Conservation (phyloP, 768 basidiomycete species). For the Thelephora aurantiotincta region DNA sequence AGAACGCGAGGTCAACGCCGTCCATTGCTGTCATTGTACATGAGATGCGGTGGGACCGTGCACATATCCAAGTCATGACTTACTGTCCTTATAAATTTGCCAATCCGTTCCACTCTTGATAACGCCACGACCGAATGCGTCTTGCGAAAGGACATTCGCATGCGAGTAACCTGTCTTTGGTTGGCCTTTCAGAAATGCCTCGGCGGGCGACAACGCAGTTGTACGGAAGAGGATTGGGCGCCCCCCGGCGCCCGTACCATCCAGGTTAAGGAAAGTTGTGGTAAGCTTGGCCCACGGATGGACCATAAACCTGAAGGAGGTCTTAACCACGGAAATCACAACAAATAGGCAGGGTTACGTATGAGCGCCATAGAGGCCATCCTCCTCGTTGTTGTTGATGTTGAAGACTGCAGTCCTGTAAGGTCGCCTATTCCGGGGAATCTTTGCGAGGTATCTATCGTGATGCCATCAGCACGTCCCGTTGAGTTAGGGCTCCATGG, state of each 20-base stretch:
- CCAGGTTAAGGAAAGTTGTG: slow-evolving; percentile 64
- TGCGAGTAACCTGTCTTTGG: slow-evolving; percentile 19
- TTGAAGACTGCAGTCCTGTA: slow-evolving; percentile 63
- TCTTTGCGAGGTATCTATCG: slow-evolving; percentile 16
- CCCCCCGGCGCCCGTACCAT: slow-evolving; percentile 74
- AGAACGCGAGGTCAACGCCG: slow-evolving; percentile 72
- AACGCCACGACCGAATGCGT: slow-evolving; percentile 50
- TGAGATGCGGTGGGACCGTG: slow-evolving; percentile 4
- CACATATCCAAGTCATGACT: neutral
- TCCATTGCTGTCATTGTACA: slow-evolving; percentile 29
- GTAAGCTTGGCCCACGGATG: slow-evolving; percentile 64
- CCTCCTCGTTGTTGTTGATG: slow-evolving; percentile 79
- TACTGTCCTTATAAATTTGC: slow-evolving; percentile 39
- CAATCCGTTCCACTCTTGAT: slow-evolving; percentile 67
- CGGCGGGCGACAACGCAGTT: slow-evolving; percentile 42
- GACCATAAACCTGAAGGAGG: slow-evolving; percentile 37
- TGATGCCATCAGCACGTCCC: too few species aligned
- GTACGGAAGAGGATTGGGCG: slow-evolving; percentile 68
- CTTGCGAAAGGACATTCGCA: slow-evolving; percentile 53
- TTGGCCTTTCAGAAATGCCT: slow-evolving; percentile 28
- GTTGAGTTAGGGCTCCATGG: neutral
- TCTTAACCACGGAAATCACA: neutral
- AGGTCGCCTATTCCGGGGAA: slow-evolving; percentile 18
- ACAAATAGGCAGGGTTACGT: slow-evolving; percentile 25
- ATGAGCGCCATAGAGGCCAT: slow-evolving; percentile 60